Base-by-base conservation (phyloP, 352 stramenopile species). In the Phytophthora boehmeriae region DNA sequence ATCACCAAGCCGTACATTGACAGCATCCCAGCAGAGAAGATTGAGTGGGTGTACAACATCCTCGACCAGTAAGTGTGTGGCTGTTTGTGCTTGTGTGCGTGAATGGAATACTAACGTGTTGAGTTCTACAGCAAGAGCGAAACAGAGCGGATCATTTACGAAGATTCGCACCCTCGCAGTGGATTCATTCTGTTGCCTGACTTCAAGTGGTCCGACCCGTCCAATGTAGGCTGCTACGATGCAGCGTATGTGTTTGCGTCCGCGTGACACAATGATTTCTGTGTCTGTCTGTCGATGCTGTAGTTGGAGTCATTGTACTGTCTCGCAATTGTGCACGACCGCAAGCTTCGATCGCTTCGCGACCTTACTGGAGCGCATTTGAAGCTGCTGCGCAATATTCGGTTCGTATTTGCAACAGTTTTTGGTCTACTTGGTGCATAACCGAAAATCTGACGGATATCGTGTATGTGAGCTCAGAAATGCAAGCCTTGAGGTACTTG, bases 41-140 rank as follows among this genome's bases (percentile, higher is more conserved):
- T 96, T 54, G 83, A 93, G 46, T 96, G 88, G 88, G 78, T 96
- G 42, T 93, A 93, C 76, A 96, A 96, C 54, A 96, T 96, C 55
- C 63, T 96, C 34, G 83, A 93, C 5, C 77, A 91, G 88, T 96
- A 80, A 75, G 86, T 78, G 14, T 2, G 4, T 8, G 8, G 13
- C n/a, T 19, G n/a, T 8, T 14, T 14, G 5, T 30, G 11, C 19
- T 11, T 48, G 25, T 27, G 27, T 20, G 13, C 17, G 25, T 22
- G 5, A 34, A 2, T 54, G 16, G 27, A 17, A 48, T 68, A 22
- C 38, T 71, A 36, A 62, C 39, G 17, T 35, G 14, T 44, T 54
- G 20, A 19, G 41, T 38, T 20, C 30, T 46, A 10, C 45, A 96
- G 88, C 62, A 94, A 89, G 42, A 89, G 79, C 2, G 88, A 96